Evolutionary conservation across 2,329 filamentous ascomycete genomes (phyloP).

Genomic region (Apiospora hydei): DNA sequence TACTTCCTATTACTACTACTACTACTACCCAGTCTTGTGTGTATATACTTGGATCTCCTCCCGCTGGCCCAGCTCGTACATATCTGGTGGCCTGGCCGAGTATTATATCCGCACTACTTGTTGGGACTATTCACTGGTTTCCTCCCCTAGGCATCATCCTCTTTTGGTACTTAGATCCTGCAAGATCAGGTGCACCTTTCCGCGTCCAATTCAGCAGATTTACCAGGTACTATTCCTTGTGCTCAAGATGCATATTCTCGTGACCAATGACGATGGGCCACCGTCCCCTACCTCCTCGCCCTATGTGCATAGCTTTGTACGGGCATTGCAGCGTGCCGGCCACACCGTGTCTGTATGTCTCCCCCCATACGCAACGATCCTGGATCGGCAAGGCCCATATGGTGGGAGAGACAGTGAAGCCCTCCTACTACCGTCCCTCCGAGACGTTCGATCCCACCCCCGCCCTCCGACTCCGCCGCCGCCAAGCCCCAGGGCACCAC

Average conservation of each 20-base stretch:
- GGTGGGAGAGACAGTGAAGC: conserved; percentile 86
- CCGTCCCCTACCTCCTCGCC: conserved; percentile 80
- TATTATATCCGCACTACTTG: neutral
- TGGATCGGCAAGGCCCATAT: conserved; percentile 99
- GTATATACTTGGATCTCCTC: neutral
- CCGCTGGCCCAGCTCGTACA: neutral
- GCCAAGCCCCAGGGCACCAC: conserved; percentile 67
- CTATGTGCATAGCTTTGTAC: conserved; percentile 78
- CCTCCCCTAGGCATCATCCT: neutral
- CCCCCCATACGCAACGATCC: conserved; percentile 89
- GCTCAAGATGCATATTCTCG: conserved; percentile 65
- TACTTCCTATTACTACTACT: neutral
- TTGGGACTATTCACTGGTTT: neutral
- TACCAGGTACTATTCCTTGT: neutral
- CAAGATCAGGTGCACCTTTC: neutral
- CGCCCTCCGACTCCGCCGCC: conserved; percentile 36
- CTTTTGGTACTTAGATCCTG: neutral
- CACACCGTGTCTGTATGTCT: conserved; percentile 92
- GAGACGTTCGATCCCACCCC: conserved; percentile 45
- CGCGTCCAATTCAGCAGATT: conserved; percentile 16
- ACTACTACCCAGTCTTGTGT: conserved; percentile 6
- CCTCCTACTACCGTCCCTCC: conserved; percentile 78
- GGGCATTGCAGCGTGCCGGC: conserved; percentile 74
- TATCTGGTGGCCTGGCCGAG: conserved; percentile 1
- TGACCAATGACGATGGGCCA: conserved; percentile 83